These are phyloP conservation scores for Saccharomycopsis capsularis DNA, from an alignment of 805 yeast species.

Conservation along the genomic window DNA sequence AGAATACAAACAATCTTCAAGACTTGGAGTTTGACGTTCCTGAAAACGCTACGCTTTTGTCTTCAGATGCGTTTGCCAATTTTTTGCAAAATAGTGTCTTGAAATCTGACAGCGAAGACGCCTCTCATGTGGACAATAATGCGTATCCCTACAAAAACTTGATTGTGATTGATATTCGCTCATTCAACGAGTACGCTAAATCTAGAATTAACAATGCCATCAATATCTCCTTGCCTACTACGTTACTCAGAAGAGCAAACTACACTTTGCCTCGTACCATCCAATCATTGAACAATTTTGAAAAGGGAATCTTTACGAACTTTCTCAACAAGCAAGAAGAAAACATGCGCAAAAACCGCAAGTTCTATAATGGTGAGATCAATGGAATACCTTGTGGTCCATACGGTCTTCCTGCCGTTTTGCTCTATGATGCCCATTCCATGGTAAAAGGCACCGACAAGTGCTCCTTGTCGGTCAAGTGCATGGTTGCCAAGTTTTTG, in stretches of 20 bases:
- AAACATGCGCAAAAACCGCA: conserved; percentile 19
- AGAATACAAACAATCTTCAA: not conserved
- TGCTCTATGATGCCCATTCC: conserved; percentile 42
- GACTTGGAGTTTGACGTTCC: conserved; percentile 8
- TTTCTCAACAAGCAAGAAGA: conserved; percentile 28
- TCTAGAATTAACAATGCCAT: conserved; percentile 54
- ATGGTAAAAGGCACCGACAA: not conserved
- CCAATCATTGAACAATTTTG: conserved; percentile 50
- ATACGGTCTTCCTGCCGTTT: conserved; percentile 35
- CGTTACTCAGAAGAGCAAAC: conserved; percentile 67
- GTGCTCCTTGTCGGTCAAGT: conserved; percentile 36
- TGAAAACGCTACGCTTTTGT: conserved; percentile 1
- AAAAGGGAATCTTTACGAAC: conserved; percentile 36
- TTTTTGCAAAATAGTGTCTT: not conserved
- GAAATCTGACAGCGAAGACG: not conserved
- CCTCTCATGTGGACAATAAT: not conserved
- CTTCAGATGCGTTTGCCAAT: conserved; percentile 4
- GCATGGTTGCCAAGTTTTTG: conserved; percentile 43
- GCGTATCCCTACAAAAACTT: conserved; percentile 22
- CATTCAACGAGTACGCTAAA: conserved; percentile 65
- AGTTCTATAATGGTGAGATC: conserved; percentile 5
- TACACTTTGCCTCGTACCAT: conserved; percentile 60
- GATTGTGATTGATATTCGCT: conserved; percentile 69
- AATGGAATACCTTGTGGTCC: conserved; percentile 25
- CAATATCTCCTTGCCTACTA: conserved; percentile 85